Evolutionary conservation across 805 yeast species (phyloP).

Genomic region (Nakazawaea wyomingensis): DNA sequence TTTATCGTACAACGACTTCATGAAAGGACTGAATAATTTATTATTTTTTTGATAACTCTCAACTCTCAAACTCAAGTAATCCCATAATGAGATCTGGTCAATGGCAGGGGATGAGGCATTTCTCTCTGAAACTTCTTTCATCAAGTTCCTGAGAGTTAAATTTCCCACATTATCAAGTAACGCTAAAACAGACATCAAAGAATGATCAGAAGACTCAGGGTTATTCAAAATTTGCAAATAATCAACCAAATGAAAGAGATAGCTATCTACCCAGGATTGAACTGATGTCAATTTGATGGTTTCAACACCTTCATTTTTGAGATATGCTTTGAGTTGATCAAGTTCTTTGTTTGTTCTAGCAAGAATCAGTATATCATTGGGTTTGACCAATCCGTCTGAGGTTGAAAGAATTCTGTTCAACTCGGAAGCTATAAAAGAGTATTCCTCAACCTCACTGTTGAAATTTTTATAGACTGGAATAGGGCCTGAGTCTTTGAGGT

Average conservation of each 20-base stretch:
- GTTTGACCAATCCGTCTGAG: conserved; percentile 37
- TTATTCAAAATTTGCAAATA: conserved; percentile 38
- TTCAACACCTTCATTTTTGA: conserved; percentile 38
- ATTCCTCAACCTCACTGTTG: conserved; percentile 30
- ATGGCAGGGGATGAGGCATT: conserved; percentile 17
- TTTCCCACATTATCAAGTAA: conserved; percentile 16
- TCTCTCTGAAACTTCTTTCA: conserved; percentile 11
- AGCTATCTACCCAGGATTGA: conserved; percentile 47
- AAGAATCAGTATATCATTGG: conserved; percentile 48
- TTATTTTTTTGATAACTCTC: conserved; percentile 13
- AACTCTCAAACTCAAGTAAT: conserved; percentile 13
- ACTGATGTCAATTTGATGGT: conserved; percentile 38
- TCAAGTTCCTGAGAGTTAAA: conserved; percentile 12
- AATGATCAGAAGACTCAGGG: conserved; percentile 23
- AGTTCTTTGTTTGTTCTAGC: conserved; percentile 49
- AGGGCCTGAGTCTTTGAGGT: conserved; percentile 18
- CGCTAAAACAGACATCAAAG: conserved; percentile 22
- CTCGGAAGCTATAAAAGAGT: conserved; percentile 39
- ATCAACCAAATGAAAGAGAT: conserved; percentile 41
- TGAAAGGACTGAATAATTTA: conserved; percentile 20
- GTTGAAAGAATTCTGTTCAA: conserved; percentile 34
- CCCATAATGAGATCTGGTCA: conserved; percentile 9
- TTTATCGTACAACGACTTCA: conserved; percentile 12
- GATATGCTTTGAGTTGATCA: conserved; percentile 29
- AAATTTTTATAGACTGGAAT: conserved; percentile 25